These are phyloP conservation scores for Globisporangium acanthophoron DNA, from an alignment of 352 stramenopile species.

Conservation along the genomic window DNA sequence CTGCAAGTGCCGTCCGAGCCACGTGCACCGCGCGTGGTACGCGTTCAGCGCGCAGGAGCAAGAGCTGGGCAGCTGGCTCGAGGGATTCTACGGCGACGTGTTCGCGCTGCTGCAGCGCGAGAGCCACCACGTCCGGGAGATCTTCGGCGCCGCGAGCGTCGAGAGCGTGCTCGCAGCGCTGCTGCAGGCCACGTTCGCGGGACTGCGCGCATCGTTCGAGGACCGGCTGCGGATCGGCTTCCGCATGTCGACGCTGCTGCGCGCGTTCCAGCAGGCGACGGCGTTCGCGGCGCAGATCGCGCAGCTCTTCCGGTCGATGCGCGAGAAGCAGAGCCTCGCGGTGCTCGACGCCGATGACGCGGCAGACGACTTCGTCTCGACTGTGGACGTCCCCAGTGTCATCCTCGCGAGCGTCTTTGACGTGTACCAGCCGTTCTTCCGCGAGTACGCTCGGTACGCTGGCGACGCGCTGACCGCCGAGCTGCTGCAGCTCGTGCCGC, in stretches of 20 bases:
- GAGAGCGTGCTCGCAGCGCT: conserved; percentile 31
- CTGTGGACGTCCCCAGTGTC: conserved; percentile 5
- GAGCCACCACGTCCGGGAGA: conserved; percentile 26
- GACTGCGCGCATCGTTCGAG: conserved; percentile 45
- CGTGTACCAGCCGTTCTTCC: conserved; percentile 51
- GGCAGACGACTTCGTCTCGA: neutral
- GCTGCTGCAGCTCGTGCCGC: conserved; percentile 35
- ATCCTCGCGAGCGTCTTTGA: conserved; percentile 37
- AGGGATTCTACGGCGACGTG: conserved; percentile 52
- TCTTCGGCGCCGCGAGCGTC: conserved; percentile 36
- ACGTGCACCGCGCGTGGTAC: conserved; percentile 57
- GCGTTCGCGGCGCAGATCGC: conserved; percentile 37
- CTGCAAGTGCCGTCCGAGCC: conserved; percentile 32
- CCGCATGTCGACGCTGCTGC: conserved; percentile 25
- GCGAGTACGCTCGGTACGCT: conserved; percentile 39
- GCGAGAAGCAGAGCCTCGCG: conserved; percentile 16
- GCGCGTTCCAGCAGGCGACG: conserved; percentile 38
- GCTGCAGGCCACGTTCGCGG: conserved; percentile 42
- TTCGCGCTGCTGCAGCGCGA: conserved; percentile 53
- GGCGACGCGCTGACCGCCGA: conserved; percentile 32
- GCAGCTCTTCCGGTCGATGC: conserved; percentile 35
- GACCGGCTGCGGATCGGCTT: conserved; percentile 33
- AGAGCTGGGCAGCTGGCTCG: conserved; percentile 25
- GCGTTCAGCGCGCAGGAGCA: conserved; percentile 26
- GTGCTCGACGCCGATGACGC: neutral